Evolutionary conservation across 2,329 filamentous ascomycete genomes (phyloP).

Genomic region (Cladosporium sp.): DNA sequence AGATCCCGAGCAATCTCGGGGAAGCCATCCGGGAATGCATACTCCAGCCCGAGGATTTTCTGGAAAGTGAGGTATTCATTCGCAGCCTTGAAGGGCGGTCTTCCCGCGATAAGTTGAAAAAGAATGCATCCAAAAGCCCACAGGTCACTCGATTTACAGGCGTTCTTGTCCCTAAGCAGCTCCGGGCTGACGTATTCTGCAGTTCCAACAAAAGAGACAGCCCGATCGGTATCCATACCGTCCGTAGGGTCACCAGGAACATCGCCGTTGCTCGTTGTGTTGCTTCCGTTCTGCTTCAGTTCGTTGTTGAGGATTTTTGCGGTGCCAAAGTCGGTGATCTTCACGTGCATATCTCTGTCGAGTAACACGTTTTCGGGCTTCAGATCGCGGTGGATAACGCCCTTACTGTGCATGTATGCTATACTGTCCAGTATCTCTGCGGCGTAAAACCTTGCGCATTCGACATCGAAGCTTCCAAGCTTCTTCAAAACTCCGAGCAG

Average conservation of each 20-base stretch:
- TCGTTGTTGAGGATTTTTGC: conserved; percentile 74
- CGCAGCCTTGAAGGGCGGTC: conserved; percentile 90
- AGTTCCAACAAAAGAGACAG: conserved; percentile 93
- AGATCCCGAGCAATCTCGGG: conserved; percentile 81
- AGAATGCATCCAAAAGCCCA: conserved; percentile 99
- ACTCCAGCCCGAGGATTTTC: conserved; percentile 92
- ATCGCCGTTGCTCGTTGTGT: conserved; percentile 20
- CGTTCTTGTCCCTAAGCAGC: conserved; percentile 91
- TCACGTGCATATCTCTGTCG: conserved; percentile 94
- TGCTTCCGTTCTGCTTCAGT: conserved; percentile 37
- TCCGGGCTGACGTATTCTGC: conserved; percentile 98
- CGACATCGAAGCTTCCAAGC: conserved; percentile 88
- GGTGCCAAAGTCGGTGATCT: conserved; percentile 97
- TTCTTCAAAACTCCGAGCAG: conserved; percentile 89
- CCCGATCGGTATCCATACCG: conserved; percentile 63
- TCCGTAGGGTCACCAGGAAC: conserved; percentile 49
- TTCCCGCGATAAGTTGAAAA: conserved; percentile 91
- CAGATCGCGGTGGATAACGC: conserved; percentile 92
- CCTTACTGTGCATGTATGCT: conserved; percentile 94
- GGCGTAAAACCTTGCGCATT: conserved; percentile 90
- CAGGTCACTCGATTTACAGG: conserved; percentile 93
- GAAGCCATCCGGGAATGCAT: conserved; percentile 87
- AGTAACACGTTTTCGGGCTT: conserved; percentile 96
- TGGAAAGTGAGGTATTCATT: conserved; percentile 98
- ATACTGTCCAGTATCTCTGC: conserved; percentile 95